Base-by-base conservation (phyloP, 2,329 filamentous ascomycete genomes). In the Sclerotinia sclerotiorum region DNA sequence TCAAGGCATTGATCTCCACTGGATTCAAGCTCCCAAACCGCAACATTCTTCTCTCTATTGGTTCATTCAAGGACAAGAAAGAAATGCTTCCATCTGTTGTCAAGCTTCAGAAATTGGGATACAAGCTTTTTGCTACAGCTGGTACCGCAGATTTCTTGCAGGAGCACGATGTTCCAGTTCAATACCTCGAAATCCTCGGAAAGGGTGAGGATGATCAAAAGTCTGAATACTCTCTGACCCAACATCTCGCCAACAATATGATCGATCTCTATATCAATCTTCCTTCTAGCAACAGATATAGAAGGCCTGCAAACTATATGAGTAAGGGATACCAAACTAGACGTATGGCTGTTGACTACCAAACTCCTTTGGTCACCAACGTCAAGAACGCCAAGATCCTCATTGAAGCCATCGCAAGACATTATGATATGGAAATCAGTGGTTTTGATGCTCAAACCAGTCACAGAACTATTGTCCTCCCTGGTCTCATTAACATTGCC, bases 321-420 rank as follows among this genome's bases (percentile, higher is more conserved):
- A 96, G 92, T 81, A 95, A 95, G 82, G 95, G 95, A 70, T 99
- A 99, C 82, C 90, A 92, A 77, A 98, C 95, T 68, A 89, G 95
- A 79, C 90, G 95, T 80, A 97, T 99, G 94, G 95, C 95, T 48
- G 95, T 99, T 54, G 95, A 79, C 58, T 92, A 97, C 82, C 94
- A 98, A 82, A 97, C 95, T 67, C 95, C 95, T 69, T 84, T 99
- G 70, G 94, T 99, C 24, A 99, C 95, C 67, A 99, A 99, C 76
- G 95, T 99, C 80, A 99, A 99, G 87, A 98, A 97, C 78, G 95
- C 95, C 69, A 99, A 98, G 85, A 92, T 99, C 69, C 82, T 99
- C 64, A 90, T 99, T 65, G 95, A 99, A 82, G 95, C 94, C 29
- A 92, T 99, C 72, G 89, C 93, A 68, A 89, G 94, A 69, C 90